Base-by-base conservation (phyloP, 805 yeast genomes). In the Maudiozyma saulgeensis region DNA sequence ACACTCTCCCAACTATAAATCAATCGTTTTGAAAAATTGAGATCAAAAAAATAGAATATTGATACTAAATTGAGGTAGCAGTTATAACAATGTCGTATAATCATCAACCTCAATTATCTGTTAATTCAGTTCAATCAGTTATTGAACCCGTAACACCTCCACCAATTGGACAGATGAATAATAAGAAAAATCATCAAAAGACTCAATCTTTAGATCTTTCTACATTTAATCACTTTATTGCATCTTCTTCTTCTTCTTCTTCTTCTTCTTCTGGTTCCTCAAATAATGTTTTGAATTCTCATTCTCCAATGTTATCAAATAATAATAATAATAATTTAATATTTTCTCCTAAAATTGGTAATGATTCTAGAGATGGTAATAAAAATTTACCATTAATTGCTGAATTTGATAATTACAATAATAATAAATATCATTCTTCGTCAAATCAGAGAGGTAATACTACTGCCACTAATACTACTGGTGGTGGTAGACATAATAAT, bases 91-190 rank as follows among this genome's bases (percentile, higher is more conserved):
- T 56, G 62, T 45, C 49, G 53, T 48, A 49, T 46, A 51, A 52
- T 39, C 68, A 65, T 49, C 66, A 62, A 44, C 64, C 64, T 23
- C 68, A 61, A 47, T 52, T 62, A 32, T 66, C 69, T 8, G 45
- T 58, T 6, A 58, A 58, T 42, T 58, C 61, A 1, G 45, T 58
- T n/a, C 55, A 56, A 42, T 58, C 61, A 2, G 26, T 58, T 11
- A 43, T 58, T 2, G 61, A 58, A 42, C 61, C 61, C 0, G 54
- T 53, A 5, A 58, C 61, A 13, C 61, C 61, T 19, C 61, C 61
- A 21, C 52, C 59, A 6, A 28, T 51, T 5, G 53, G 50, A 13
- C 54, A 52, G 38, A 50, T 49, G 53, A 52, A 53, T 31, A 50
- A 49, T 37, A 54, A 54, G 46, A 56, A 56, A 38, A 61, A 58